Evolutionary conservation across 2,329 filamentous ascomycete genomes (phyloP).

Genomic region (Alternaria infectoria): DNA sequence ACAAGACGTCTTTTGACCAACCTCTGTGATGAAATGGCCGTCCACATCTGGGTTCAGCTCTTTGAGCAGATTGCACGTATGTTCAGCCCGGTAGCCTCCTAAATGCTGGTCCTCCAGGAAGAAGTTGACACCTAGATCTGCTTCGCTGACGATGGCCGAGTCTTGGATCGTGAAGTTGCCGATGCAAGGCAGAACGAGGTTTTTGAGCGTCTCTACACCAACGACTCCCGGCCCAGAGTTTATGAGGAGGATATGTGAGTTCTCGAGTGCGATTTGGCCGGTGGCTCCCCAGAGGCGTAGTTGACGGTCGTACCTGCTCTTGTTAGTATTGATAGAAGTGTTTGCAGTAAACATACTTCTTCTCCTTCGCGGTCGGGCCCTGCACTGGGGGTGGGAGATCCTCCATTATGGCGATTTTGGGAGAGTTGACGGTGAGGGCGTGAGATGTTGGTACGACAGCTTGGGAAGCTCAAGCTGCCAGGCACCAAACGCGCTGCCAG

Average conservation of each 20-base stretch:
- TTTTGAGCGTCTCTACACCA: conserved; percentile 92
- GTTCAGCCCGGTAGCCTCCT: conserved; percentile 78
- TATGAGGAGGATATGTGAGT: conserved; percentile 87
- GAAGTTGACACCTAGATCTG: conserved; percentile 94
- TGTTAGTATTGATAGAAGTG: conserved; percentile 28
- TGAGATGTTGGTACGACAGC: conserved; percentile 5
- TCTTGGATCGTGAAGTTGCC: conserved; percentile 93
- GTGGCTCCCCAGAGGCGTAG: conserved; percentile 93
- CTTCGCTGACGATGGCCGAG: conserved; percentile 74
- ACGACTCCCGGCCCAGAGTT: conserved; percentile 88
- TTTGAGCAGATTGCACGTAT: conserved; percentile 75
- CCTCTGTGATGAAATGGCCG: conserved; percentile 71
- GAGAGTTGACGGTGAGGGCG: not conserved
- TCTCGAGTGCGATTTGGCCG: conserved; percentile 88
- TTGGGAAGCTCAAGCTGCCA: conserved; percentile 4
- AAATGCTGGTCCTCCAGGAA: conserved; percentile 83
- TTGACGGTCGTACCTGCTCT: conserved; percentile 84
- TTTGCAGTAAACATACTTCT: conserved; percentile 48
- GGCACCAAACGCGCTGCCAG: conserved; percentile 10
- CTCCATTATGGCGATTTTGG: conserved; percentile 32
- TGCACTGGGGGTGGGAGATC: conserved; percentile 50
- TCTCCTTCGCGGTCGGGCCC: conserved; percentile 56
- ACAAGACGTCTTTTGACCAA: conserved; percentile 32
- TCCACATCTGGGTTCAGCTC: conserved; percentile 94
- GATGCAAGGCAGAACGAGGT: conserved; percentile 91